Percentiles rank a stretch among this genome's conserved stretches.
phyloP scores from a whole-genome alignment of 2,329 filamentous ascomycete genomes.

The Trichoderma koningii region DNA sequence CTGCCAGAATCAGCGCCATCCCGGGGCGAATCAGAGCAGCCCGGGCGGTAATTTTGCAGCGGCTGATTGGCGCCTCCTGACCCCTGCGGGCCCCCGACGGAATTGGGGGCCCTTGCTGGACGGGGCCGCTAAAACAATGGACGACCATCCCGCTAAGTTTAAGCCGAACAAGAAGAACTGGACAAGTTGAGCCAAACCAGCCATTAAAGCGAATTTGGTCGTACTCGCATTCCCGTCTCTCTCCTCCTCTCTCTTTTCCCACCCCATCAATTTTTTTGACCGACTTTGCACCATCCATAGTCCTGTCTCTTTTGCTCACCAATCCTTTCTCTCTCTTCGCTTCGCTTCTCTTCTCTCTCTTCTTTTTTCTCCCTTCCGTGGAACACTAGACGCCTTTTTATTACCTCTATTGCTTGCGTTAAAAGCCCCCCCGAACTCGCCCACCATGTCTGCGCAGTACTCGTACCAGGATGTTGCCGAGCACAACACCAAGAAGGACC shows the following conservation, averaged over 20 bases:
- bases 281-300: conserved; percentile 11
- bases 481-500: conserved; percentile 92
- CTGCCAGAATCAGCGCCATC: neutral
- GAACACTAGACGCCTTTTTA: neutral
- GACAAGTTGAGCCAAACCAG: neutral
- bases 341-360: neutral
- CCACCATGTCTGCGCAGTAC: conserved; percentile 52
- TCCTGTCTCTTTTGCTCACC: neutral
- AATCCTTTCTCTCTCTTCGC: neutral
- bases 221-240: conserved; percentile 16
- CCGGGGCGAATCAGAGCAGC: conserved; percentile 34
- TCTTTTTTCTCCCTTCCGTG: neutral
- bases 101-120: conserved; percentile 11
- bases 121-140: conserved; percentile 2
- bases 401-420: neutral
- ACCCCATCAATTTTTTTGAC: conserved; percentile 22
- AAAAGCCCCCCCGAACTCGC: conserved; percentile 18
- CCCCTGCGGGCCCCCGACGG: conserved; percentile 1
- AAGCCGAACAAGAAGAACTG: too few species aligned
- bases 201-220: conserved; percentile 18
- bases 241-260: conserved; percentile 6
- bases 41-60: conserved; percentile 36
- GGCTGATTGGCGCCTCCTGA: conserved; percentile 34
- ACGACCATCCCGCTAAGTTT: too few species aligned
- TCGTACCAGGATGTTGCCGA: conserved; percentile 80